Evolutionary conservation across 192 early-diverging fungal genomes (phyloP).

Genomic region (Dissophora globulifera): DNA sequence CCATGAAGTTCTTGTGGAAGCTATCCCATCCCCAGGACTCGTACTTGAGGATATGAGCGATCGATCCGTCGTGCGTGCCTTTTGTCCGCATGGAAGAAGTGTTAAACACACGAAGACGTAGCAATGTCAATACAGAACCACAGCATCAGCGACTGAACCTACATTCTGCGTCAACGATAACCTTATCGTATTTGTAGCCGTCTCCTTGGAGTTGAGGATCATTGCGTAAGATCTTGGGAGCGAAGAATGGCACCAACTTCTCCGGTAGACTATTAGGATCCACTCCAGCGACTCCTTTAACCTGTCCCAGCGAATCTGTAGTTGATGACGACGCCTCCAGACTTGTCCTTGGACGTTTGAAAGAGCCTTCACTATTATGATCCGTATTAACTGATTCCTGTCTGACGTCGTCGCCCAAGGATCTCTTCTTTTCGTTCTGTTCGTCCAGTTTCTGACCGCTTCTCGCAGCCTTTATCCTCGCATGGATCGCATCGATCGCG

Average conservation of each 20-base stretch:
- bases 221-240: conserved; percentile 72
- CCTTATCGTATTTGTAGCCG: conserved; percentile 73
- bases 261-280: neutral
- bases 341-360: conserved; percentile 25
- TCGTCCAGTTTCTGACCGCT: neutral
- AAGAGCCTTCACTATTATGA: conserved; percentile 1
- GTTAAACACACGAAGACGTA: too few relatives aligned
- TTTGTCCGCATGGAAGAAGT: neutral
- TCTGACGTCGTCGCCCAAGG: conserved; percentile 4
- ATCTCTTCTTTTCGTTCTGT: neutral
- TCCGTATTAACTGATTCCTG: too few relatives aligned
- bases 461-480: conserved; percentile 40
- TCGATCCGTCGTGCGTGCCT: conserved; percentile 93
- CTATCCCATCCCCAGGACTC: conserved; percentile 81
- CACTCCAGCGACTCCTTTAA: conserved; percentile 15
- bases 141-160: too few relatives aligned
- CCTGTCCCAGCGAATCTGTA: neutral
- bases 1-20: conserved; percentile 81
- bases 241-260: conserved; percentile 75
- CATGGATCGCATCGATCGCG: conserved; percentile 40
- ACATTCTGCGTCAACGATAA: conserved; percentile 74
- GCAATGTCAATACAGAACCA: too few relatives aligned
- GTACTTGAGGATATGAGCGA: conserved; percentile 82
- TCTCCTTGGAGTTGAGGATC: conserved; percentile 76
- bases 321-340: conserved; percentile 8